Evolutionary conservation across 495 filamentous ascomycete species (phyloP), one percentile per base, ranked within the genome.

Genomic region (Penicillium cosmopolitanum): DNA sequence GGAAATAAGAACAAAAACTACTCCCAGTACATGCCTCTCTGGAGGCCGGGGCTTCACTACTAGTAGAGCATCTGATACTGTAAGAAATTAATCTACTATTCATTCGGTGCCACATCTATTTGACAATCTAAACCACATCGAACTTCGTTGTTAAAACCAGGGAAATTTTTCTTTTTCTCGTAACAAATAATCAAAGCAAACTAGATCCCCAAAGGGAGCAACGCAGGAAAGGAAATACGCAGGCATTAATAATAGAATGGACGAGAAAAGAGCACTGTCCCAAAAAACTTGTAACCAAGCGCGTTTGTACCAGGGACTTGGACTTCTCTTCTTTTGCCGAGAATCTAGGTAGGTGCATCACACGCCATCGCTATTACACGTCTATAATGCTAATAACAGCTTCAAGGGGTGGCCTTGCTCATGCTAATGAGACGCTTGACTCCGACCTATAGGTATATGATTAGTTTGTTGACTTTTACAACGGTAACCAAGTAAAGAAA

Each of bases 351-450:
- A 33, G 43, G 40, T 6, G 7, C 46, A 28, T 9, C 23, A 48
- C 18, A 28, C 46, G 46, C 50, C 42, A 54, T 42, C 31, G 19
- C 51, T 21, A 28, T 28, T 40, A 1, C 18, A 12, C 51, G n/a
- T 48, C 23, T 48, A 28, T 48, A n/a, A 48, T 48, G 19, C 51
- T 58, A 18, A 18, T 25, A 40, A 16, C 21, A 47, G 33, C 16
- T 58, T 74, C 63, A 74, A 42, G 83, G 86, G 18, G 92, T 95
- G 46, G 84, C 88, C 71, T 87, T 87, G 78, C 91, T 95, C 91
- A 96, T 96, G 70, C 85, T 86, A 64, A 97, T 92, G 64, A 97
- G 80, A 55, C 94, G 85, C 79, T 96, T 97, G 25, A 97, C 88
- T 61, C 93, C 93, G 60, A 92, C 88, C 91, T 96, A 56, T 23